Evolutionary conservation across 2,329 filamentous ascomycete genomes (phyloP), one percentile per base, ranked within the genome.

Genomic region (Ascosphaera acerosa): DNA sequence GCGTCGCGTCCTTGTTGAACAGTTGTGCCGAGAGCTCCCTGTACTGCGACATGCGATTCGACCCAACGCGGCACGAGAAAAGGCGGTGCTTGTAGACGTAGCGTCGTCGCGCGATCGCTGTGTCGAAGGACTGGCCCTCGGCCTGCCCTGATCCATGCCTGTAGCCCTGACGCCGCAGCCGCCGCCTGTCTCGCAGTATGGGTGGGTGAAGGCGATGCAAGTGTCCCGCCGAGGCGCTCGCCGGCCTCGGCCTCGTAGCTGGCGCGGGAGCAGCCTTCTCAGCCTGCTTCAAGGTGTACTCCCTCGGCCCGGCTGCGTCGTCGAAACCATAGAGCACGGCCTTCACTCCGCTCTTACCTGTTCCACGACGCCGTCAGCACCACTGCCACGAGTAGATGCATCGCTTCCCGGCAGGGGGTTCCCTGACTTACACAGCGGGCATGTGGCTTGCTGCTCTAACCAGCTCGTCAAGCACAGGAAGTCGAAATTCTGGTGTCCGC

Each of bases 391-490:
- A n/a, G n/a, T n/a, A n/a, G n/a, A n/a, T n/a, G n/a, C n/a, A n/a
- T n/a, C n/a, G n/a, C n/a, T n/a, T n/a, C n/a, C n/a, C n/a, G n/a
- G n/a, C n/a, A n/a, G n/a, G n/a, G n/a, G 18, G n/a, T 26, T 16
- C 6, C 4, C 46, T 42, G 20, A 70, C 57, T 25, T 71, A 65
- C 82, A 94, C 32, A 92, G 58, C 12, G 84, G 82, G 44, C 82
- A 92, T 30, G 59, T 64, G 1, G 70, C 59, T 6, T 66, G 64
- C 38, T 75, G 59, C 40, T 80, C 63, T 4, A 90, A 57, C 82
- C 84, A 92, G 51, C 64, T 81, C 15, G 72, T 53, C 4, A 91
- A 63, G 49, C 82, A 94, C 9, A 78, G 49, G 45, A 81, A 89
- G 56, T 92, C 81, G 47, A 89, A 91, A 40, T 70, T 68, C 34